Evolutionary conservation across 768 basidiomycete genomes (phyloP), one percentile per base, ranked within the genome.

Genomic region (Tricholoma furcatifolium): DNA sequence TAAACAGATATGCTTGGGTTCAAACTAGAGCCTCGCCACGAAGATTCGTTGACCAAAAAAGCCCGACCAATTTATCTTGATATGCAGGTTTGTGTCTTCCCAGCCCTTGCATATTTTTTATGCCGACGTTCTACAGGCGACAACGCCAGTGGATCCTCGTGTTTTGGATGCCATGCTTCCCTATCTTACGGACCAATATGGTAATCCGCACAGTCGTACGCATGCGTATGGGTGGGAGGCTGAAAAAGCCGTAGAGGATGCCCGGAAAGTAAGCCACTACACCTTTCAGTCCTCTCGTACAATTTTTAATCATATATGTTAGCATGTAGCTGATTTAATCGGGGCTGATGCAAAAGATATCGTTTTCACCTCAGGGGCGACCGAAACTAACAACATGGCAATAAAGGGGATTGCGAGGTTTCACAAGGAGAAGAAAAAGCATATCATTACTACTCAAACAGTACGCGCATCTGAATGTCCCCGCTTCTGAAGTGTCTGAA

Each of bases 171-270:
- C 88, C 15, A 99, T 98, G 96, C 76, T 99, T 21, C 97, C 97
- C 0, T 98, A 83, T 70, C 73, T 95, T 59, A 96, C 94, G 4
- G 92, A 98, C 67, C 92, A 93, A 67, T 98, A 88, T 65, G 97
- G 97, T 4, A 99, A 98, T 70, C 96, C 97, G 8, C 97, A 98
- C 67, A 95, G 93, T 67, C 84, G 97, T 51, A 98, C 97, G 24
- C 97, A 99, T 70, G 93, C 97, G 1, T 99, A 98, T 68, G 97
- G 97, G 3, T 99, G 97, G 97, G 97, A 99, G 72, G 93, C 96
- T 6, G 97, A 99, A 64, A 79, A 87, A 63, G 97, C 89, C 0
- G 91, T 97, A 6, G 97, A 98, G 65, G 84, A 87, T 56, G 95
- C 93, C 2, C 83, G 97, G 49, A 86, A 91, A 79, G 93, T 86